A percentile compares a stretch with the other conserved stretches of the same genome.
These are phyloP conservation scores for Daldinia sp. DNA, from an alignment of 2,329 filamentous ascomycete species.

Conservation along the genomic window DNA sequence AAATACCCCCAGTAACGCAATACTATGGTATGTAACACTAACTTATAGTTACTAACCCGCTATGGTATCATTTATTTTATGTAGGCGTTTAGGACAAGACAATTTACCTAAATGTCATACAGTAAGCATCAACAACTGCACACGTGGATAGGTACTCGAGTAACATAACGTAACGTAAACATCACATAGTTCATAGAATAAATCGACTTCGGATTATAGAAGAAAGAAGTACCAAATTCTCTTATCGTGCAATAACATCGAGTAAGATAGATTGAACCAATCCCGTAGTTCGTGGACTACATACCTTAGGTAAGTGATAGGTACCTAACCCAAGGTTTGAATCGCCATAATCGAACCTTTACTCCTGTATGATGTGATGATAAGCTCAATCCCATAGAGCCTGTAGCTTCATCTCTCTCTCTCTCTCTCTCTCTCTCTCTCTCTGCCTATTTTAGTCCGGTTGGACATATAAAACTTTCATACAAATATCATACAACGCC, in stretches of 20 bases:
- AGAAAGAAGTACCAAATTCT: not conserved
- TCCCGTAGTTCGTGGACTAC: not conserved
- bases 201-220: not conserved
- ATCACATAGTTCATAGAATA: not conserved
- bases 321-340: too few species aligned
- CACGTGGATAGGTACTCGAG: not conserved
- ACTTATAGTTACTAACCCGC: conserved; percentile 3
- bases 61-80: not conserved
- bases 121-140: not conserved
- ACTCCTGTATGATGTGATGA: not conserved
- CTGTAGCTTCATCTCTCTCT: not conserved
- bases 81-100: too few species aligned
- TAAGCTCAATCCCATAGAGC: not conserved
- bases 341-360: not conserved
- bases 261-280: not conserved
- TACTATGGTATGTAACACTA: not conserved
- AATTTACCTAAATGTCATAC: not conserved
- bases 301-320: not conserved
- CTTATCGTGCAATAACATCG: not conserved
- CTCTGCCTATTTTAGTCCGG: not conserved
- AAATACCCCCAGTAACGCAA: conserved; percentile 9
- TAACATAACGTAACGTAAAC: too few species aligned
- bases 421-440: not conserved
- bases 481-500: conserved; percentile 20
- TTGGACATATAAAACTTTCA: not conserved